Base-by-base conservation (phyloP, 768 basidiomycete species). In the Xanthoconium stramineum region DNA sequence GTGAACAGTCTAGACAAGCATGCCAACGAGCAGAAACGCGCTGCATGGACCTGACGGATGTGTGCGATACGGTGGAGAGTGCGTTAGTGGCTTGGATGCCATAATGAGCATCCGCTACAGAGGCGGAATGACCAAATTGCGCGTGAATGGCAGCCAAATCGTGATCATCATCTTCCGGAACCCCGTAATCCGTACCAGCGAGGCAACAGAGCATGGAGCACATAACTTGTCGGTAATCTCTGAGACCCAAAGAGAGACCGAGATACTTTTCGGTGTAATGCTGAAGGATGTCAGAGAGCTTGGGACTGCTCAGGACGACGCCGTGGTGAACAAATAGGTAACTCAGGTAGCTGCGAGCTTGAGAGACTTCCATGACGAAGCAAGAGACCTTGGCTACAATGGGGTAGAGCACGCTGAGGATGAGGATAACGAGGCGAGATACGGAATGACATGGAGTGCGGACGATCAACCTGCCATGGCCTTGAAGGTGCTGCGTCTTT, bases 401-500 rank as follows among this genome's bases (percentile, higher is more conserved):
- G 0, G 56, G 51, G 2, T 53, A 57, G 1, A 57, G 12, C 2
- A 54, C 42, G 1, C 39, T 51, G 40, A 56, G 38, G 7, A 15
- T 20, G 11, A 63, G 50, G 6, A 54, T 40, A 15, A 48, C 20
- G 0, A 64, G 53, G 3, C 43, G 52, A 0, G 54, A 59, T 2
- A 58, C 32, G 0, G 54, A 35, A 8, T 50, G 57, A 2, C 29
- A 30, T 0, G 62, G 63, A 19, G 57, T 57, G 2, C 45, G 55
- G 32, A 60, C 44, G 3, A 61, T 55, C 2, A 60, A 36, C 3
- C 48, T 10, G 5, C 60, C 57, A 20, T 56, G 52, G 13, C 63
- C 56, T 17, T 57, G 50, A 12, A 40, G 13, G 15, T 47, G 38
- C 9, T 56, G 56, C 2, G 58, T 61, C 28, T 67, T 67, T 0